phyloP scores from a whole-genome alignment of 2,329 filamentous ascomycete species.

The Ceratocystis papillata region DNA sequence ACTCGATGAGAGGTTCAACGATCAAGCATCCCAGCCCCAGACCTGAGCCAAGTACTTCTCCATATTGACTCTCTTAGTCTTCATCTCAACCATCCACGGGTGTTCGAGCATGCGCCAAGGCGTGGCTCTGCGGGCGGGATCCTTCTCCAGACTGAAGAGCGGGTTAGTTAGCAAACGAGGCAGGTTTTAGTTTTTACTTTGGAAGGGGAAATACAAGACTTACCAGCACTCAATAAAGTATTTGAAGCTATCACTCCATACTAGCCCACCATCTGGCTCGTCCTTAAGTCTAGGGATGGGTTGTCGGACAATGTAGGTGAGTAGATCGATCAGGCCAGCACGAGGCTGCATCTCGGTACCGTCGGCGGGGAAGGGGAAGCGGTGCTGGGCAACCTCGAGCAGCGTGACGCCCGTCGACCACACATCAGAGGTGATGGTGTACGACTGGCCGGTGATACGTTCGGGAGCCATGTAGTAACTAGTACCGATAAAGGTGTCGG shows the following conservation, averaged over 20 bases:
- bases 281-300: constrained; percentile 93
- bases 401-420: constrained; percentile 96
- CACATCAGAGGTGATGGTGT: constrained; percentile 96
- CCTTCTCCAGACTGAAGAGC: constrained; percentile 71
- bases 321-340: constrained; percentile 82
- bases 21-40: constrained; percentile 74
- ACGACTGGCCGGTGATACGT: constrained; percentile 91
- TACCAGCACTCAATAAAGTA: constrained; percentile 99
- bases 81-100: constrained; percentile 98
- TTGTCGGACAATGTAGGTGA: constrained; percentile 96
- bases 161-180: constrained; percentile 18
- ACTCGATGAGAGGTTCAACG: not conserved
- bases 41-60: constrained; percentile 84
- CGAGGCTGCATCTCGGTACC: constrained; percentile 90
- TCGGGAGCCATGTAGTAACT: constrained; percentile 99
- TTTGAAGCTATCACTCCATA: constrained; percentile 96
- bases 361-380: constrained; percentile 95
- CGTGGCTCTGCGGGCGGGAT: constrained; percentile 72
- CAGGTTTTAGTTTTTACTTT: not conserved
- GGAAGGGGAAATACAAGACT: constrained; percentile 33
- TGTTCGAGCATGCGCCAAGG: constrained; percentile 99
- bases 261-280: constrained; percentile 76
- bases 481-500: constrained; percentile 97
- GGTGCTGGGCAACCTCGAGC: constrained; percentile 97
- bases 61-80: constrained; percentile 94